phyloP scores from a whole-genome alignment of 257 asterid species.

The Lycium barbarum region DNA sequence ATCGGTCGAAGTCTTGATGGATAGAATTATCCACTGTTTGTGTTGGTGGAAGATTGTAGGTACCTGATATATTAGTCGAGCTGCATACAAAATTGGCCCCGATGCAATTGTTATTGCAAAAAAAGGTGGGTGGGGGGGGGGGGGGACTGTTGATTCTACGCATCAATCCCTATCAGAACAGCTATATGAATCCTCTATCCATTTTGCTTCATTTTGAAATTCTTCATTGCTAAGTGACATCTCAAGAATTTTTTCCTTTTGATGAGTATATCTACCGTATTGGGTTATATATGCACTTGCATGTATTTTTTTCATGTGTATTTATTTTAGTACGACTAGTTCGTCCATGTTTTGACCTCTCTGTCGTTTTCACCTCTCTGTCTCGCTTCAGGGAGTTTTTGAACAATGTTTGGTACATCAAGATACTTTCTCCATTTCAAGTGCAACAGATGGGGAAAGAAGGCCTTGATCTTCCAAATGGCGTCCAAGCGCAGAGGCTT shows the following conservation, averaged over 20 bases:
- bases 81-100: not conserved
- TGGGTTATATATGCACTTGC: not conserved
- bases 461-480: conserved; percentile 70
- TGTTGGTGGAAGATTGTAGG: not conserved
- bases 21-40: not conserved
- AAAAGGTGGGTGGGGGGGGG: too few relatives aligned
- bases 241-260: not conserved
- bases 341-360: not conserved
- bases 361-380: not conserved
- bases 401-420: conserved; percentile 85
- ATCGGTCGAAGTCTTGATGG: not conserved
- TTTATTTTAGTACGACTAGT: not conserved
- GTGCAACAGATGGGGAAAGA: conserved; percentile 96
- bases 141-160: not conserved
- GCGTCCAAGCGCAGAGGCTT: conserved; percentile 51
- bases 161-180: not conserved
- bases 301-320: not conserved
- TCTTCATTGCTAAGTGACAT: not conserved
- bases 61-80: not conserved
- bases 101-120: not conserved
- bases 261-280: not conserved
- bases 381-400: conserved; percentile 72
- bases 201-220: conserved; percentile 13
- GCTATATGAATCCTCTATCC: not conserved
- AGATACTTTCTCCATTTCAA: conserved; percentile 87